phyloP scores from a whole-genome alignment of 176 grass and related monocot genomes.

The Carex scoparia region DNA sequence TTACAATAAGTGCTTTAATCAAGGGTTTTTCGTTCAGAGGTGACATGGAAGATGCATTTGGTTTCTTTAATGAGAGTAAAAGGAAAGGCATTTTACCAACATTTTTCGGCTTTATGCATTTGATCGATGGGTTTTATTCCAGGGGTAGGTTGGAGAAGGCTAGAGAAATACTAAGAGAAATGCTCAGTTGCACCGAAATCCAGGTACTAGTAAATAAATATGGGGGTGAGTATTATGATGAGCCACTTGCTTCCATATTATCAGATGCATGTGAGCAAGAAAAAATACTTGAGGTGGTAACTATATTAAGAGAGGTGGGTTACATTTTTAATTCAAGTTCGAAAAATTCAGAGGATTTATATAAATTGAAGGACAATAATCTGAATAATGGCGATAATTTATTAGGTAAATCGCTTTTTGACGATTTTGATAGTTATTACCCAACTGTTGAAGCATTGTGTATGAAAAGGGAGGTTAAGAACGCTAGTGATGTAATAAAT shows the following conservation, averaged over 20 bases:
- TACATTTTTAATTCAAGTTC: conserved; percentile 36
- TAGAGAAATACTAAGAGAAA: conserved; percentile 62
- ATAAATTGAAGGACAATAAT: conserved; percentile 24
- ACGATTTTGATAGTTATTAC: conserved; percentile 82
- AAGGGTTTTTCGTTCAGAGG: conserved; percentile 62
- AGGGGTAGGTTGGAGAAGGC: conserved; percentile 95
- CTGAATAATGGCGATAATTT: conserved; percentile 38
- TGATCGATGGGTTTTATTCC: conserved; percentile 63
- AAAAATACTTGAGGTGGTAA: conserved; percentile 60
- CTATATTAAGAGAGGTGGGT: conserved; percentile 68
- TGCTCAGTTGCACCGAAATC: conserved; percentile 67
- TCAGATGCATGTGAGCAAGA: conserved; percentile 75
- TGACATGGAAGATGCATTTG: conserved; percentile 61
- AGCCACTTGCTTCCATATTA: conserved; percentile 53
- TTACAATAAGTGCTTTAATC: conserved; percentile 66
- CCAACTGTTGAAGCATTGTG: conserved; percentile 58
- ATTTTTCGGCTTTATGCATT: conserved; percentile 76
- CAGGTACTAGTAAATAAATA: conserved; percentile 52
- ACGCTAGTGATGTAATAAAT: conserved; percentile 61
- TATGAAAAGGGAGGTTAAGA: conserved; percentile 56
- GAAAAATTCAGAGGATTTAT: conserved; percentile 33
- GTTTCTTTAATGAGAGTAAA: conserved; percentile 52
- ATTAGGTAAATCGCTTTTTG: conserved; percentile 41
- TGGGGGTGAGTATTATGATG: conserved; percentile 54
- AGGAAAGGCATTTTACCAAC: conserved; percentile 48